phyloP scores from a whole-genome alignment of 768 basidiomycete genomes.

The Calocybe cyanea region DNA sequence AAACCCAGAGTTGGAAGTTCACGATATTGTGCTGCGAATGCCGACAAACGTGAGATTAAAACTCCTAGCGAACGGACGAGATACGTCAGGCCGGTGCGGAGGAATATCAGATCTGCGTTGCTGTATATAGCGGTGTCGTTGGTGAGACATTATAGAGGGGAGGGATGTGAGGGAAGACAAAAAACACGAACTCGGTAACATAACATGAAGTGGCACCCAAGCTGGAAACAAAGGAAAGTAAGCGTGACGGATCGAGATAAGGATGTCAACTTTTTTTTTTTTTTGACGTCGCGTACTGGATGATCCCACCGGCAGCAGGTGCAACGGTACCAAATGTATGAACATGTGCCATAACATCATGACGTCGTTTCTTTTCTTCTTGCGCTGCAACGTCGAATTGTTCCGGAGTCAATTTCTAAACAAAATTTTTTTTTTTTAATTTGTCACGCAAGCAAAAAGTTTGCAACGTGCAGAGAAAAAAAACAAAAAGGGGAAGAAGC shows the following conservation, averaged over 20 bases:
- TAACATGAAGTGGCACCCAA: constrained; percentile 95
- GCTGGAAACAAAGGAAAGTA: background rate
- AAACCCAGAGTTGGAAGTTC: constrained; percentile 93
- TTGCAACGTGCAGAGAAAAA: too few species aligned
- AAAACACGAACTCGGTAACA: constrained; percentile 79
- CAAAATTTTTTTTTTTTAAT: too few species aligned
- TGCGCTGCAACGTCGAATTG: constrained; percentile 90
- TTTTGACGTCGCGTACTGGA: constrained; percentile 62
- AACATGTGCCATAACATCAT: constrained; percentile 99
- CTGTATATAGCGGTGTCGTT: constrained; percentile 41
- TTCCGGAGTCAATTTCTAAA: constrained; percentile 73
- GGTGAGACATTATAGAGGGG: too few species aligned
- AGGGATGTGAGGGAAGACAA: background rate
- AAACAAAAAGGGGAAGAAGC: too few species aligned
- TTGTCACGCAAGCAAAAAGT: too few species aligned
- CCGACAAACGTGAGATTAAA: constrained; percentile 83
- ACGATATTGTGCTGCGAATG: constrained; percentile 81
- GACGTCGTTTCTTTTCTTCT: constrained; percentile 96
- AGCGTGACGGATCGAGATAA: background rate
- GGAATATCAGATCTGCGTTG: constrained; percentile 97
- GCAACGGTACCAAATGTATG: constrained; percentile 95
- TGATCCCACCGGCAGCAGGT: constrained; percentile 92
- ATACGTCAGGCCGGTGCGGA: constrained; percentile 80
- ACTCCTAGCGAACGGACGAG: constrained; percentile 85
- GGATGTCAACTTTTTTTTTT: too few species aligned